A percentile compares a stretch with the other conserved stretches of the same genome.
phyloP scores from a whole-genome alignment of 2,329 filamentous ascomycete species.

The Talaromyces sp. region DNA sequence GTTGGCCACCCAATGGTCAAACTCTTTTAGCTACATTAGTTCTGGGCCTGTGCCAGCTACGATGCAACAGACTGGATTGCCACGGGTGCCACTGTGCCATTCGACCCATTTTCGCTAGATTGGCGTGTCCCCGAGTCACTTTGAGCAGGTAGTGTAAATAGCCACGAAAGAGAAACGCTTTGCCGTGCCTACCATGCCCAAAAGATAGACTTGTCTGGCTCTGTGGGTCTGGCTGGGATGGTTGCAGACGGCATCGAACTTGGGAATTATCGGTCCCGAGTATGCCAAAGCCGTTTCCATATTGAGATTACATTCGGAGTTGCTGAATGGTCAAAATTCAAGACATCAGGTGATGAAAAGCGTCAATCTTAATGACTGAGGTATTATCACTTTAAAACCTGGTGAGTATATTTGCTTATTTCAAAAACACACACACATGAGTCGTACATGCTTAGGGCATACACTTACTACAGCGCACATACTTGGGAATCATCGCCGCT shows the following conservation, averaged over 20 bases:
- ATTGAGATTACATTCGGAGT: not conserved
- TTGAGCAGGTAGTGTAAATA: not conserved
- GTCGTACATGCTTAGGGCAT: not conserved
- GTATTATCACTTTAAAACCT: not conserved
- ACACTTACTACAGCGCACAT: not conserved
- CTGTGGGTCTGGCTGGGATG: not conserved
- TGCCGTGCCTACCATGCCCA: not conserved
- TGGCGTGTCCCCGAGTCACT: not conserved
- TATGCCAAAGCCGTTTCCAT: not conserved
- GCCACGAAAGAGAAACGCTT: not conserved
- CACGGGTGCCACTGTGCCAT: constrained; percentile 1
- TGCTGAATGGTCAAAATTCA: not conserved
- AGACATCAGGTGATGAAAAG: not conserved
- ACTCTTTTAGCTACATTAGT: not conserved
- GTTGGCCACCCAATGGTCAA: not conserved
- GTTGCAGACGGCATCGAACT: not conserved
- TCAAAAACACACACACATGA: not conserved
- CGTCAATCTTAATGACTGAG: not conserved
- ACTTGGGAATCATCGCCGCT: not conserved
- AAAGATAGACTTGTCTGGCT: not conserved
- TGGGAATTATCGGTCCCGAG: not conserved
- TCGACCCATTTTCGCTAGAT: not conserved
- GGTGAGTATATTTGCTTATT: not conserved
- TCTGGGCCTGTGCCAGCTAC: not conserved
- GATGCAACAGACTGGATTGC: constrained; percentile 1